Evolutionary conservation across 805 yeast species (phyloP), one percentile per base, ranked within the genome.

Genomic region (Wickerhamiella sergipiensis): DNA sequence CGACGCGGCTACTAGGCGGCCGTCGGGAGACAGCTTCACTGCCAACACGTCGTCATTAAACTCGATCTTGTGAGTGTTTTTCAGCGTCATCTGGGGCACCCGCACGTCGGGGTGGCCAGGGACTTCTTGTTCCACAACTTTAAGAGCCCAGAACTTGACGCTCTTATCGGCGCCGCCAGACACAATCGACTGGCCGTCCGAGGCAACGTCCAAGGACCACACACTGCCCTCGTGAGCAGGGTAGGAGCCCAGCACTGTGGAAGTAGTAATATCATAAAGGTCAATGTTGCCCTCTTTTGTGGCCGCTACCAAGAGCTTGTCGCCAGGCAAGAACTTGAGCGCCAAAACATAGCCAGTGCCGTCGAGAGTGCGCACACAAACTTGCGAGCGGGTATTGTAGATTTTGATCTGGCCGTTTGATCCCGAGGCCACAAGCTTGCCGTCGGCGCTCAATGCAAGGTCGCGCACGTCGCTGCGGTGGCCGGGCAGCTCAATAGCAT

Each of bases 81-180:
- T 69, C 49, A 90, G 65, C 54, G 73, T 77, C 72, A 92, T 68
- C 42, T 71, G 68, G 6, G 81, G 69, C 1, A 76, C 64, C 17
- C 63, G 68, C 38, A 74, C 71, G 13, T 66, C 64, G 1, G 89
- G 78, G 15, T 54, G 53, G 10, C 95, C 95, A 1, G 86, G 83
- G 26, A 85, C 79, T 49, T 80, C 85, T 54, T 77, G 75, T 50
- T 78, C 82, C 2, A 57, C 61, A 22, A 86, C 76, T 59, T 74
- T 71, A 62, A 92, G 79, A 46, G 81, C 78, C 98, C 98, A 92
- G 64, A 88, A 87, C 63, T 86, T 87, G 43, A 90, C 83, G 3
- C 78, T 69, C 63, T 89, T 89, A 66, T 92, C 99, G 40, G 95
- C 94, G 33, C 97, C 90, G 9, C 97, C 98, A 2, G 97, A 85